These are phyloP conservation scores for Colletotrichum sp. DNA, from an alignment of 2,329 filamentous ascomycete species.

Conservation along the genomic window DNA sequence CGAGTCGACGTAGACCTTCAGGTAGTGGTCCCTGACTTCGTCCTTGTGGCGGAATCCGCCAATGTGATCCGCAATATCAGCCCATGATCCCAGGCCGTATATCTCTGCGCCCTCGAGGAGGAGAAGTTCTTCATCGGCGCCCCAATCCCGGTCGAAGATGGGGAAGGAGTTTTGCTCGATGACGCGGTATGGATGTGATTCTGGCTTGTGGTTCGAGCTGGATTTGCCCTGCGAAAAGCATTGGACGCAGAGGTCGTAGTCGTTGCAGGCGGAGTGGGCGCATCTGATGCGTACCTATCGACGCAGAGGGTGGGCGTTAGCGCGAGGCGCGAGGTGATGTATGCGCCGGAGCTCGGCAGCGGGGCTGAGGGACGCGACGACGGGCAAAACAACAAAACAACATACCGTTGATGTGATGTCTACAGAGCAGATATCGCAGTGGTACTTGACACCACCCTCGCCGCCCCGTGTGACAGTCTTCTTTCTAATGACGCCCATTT, in stretches of 20 bases:
- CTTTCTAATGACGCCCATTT: constrained; percentile 95
- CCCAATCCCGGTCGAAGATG: constrained; percentile 95
- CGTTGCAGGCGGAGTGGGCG: constrained; percentile 80
- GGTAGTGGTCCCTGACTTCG: constrained; percentile 94
- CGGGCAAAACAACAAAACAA: constrained; percentile 25
- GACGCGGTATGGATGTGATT: constrained; percentile 86
- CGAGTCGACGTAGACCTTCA: constrained; percentile 85
- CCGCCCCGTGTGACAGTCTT: constrained; percentile 87
- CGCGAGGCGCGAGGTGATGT: neutral
- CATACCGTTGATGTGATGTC: constrained; percentile 96
- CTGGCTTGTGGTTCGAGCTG: constrained; percentile 84
- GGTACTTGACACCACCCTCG: constrained; percentile 91
- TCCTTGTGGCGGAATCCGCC: constrained; percentile 94
- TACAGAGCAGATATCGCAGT: constrained; percentile 95
- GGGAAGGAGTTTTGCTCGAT: constrained; percentile 99
- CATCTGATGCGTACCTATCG: constrained; percentile 90
- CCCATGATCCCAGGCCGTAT: constrained; percentile 96
- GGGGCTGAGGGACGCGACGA: neutral
- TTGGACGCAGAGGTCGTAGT: constrained; percentile 96
- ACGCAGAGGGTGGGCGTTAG: constrained; percentile 38
- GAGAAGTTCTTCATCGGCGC: constrained; percentile 94
- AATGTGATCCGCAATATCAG: constrained; percentile 97
- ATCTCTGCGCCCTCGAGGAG: constrained; percentile 93
- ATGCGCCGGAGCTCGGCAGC: neutral
- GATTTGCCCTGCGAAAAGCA: constrained; percentile 87